Evolutionary conservation across 2,329 filamentous ascomycete genomes (phyloP).

Genomic region (Colletotrichum scovillei): DNA sequence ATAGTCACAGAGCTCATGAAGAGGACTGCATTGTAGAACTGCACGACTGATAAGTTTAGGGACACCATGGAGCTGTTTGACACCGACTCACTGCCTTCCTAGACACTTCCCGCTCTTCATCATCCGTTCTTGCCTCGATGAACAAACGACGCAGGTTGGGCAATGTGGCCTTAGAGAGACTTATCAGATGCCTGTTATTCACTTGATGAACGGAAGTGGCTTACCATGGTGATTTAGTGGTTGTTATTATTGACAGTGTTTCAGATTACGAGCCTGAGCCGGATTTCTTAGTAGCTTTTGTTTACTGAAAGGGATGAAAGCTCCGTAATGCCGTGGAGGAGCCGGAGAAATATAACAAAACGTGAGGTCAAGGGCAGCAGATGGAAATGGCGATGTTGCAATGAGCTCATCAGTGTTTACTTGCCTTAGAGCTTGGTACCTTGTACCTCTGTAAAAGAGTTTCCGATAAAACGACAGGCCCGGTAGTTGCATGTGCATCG

Average conservation of each 20-base stretch:
- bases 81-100: slow-evolving; percentile 80
- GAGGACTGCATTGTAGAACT: slow-evolving; percentile 98
- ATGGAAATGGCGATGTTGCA: background rate
- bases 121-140: slow-evolving; percentile 91
- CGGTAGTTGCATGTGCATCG: slow-evolving; percentile 22
- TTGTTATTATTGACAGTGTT: background rate
- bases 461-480: background rate
- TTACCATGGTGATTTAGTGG: slow-evolving; percentile 26
- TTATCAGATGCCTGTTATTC: slow-evolving; percentile 15
- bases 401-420: background rate
- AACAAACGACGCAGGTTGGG: slow-evolving; percentile 97
- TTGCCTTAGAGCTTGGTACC: background rate
- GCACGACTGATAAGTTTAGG: slow-evolving; percentile 1
- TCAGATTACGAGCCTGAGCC: too few relatives aligned
- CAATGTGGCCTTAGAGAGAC: slow-evolving; percentile 73
- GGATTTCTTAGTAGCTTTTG: background rate
- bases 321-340: background rate
- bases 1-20: slow-evolving; percentile 97
- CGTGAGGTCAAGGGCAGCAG: background rate
- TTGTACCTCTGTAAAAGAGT: background rate
- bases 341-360: background rate
- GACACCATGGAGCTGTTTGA: background rate
- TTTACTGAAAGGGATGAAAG: background rate
- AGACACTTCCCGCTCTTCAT: slow-evolving; percentile 94
- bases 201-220: background rate